Evolutionary conservation across 352 stramenopile genomes (phyloP), one percentile per base, ranked within the genome.

Genomic region (Poterioochromonas sp.): DNA sequence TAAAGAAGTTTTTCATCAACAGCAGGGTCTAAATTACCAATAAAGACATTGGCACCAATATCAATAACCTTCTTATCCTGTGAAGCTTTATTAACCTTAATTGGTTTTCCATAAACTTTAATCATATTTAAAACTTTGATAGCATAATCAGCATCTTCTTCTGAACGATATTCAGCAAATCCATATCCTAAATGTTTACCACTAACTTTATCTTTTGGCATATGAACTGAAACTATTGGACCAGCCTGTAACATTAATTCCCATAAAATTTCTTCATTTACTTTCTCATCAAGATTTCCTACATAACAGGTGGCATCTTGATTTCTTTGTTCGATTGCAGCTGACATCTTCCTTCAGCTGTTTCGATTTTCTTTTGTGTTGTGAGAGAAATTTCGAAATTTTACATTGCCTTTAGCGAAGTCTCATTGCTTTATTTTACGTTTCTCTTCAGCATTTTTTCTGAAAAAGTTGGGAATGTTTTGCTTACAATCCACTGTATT

Each of bases 81-180:
- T 34, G 87, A 93, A 26, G 90, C 91, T 83, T 98, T 98, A 82
- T 95, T 97, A 15, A 99, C 93, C 32, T 92, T 88, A 44, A 99
- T 85, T 0, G 95, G 92, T 73, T 95, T 90, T 35, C 92, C 92
- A 84, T 92, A 99, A n/a, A 99, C 83, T 84, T 98, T 95, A 20
- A 99, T 88, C 93, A 99, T 99, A 85, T 97, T 98, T 79, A 98
- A 86, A n/a, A 99, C 90, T 79, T 97, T 96, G 71, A 98, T 94
- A 12, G 93, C 94, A 84, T 99, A 99, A 69, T 99, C 96, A 53
- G 94, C 95, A 84, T 98, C 97, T 68, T 96, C 88, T 76, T 97
- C 91, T 47, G 91, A 90, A 37, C 94, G 86, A 84, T 98, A 99
- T 88, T 99, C 96, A n/a, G 99, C 92, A 84, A 99, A 99, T 43